A percentile compares a stretch with the other conserved stretches of the same genome.
Conservation (phyloP, 2,329 filamentous ascomycete genomes). For the Colletotrichum navitas region DNA sequence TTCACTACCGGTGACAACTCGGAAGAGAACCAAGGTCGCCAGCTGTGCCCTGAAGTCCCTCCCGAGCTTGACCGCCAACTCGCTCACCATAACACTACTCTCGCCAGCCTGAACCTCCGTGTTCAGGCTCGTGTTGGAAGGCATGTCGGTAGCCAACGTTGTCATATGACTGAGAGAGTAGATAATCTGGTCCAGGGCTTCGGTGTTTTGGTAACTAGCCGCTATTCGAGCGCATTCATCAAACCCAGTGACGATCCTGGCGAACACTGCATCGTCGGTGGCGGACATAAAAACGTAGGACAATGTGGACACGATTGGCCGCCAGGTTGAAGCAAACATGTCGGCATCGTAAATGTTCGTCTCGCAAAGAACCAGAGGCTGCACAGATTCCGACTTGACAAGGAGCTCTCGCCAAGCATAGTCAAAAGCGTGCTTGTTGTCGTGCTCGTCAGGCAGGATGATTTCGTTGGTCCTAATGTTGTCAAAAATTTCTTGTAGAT, state of each 20-base stretch:
- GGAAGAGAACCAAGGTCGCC: slow-evolving; percentile 94
- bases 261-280: slow-evolving; percentile 95
- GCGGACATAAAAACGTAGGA: slow-evolving; percentile 99
- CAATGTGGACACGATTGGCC: slow-evolving; percentile 90
- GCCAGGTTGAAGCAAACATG: slow-evolving; percentile 98
- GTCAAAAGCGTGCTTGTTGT: slow-evolving; percentile 96
- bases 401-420: slow-evolving; percentile 97
- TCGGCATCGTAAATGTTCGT: slow-evolving; percentile 97
- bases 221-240: slow-evolving; percentile 96
- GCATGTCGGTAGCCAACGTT: slow-evolving; percentile 80
- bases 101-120: slow-evolving; percentile 95
- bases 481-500: slow-evolving; percentile 87
- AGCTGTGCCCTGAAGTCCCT: slow-evolving; percentile 94
- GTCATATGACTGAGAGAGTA: slow-evolving; percentile 92
- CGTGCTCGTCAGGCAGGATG: slow-evolving; percentile 95
- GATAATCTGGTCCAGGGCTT: slow-evolving; percentile 93
- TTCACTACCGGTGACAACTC: slow-evolving; percentile 89
- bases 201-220: slow-evolving; percentile 82
- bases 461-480: slow-evolving; percentile 95
- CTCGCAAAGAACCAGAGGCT: slow-evolving; percentile 81
- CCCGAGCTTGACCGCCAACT: slow-evolving; percentile 95
- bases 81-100: slow-evolving; percentile 97
- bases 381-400: slow-evolving; percentile 82
- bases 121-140: slow-evolving; percentile 88
- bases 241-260: slow-evolving; percentile 92